Evolutionary conservation across 1,284 basidiomycete species (phyloP).

Genomic region (Ustilago lituana): DNA sequence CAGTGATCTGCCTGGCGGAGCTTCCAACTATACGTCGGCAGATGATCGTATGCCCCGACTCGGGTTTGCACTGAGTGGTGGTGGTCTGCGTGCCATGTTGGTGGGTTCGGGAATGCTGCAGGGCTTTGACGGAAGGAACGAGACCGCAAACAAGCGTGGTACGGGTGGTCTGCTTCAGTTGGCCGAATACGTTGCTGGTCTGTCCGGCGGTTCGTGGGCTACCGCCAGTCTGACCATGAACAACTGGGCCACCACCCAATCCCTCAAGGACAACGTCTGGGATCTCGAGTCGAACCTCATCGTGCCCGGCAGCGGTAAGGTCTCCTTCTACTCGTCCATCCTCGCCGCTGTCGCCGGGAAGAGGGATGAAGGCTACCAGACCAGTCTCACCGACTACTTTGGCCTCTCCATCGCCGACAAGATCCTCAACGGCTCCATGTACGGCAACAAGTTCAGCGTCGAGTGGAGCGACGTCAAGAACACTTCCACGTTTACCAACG

Average conservation of each 20-base stretch:
- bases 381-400: slow-evolving; percentile 63
- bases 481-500: slow-evolving; percentile 49
- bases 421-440: slow-evolving; percentile 55
- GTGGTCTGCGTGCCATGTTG: slow-evolving; percentile 70
- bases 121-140: slow-evolving; percentile 61
- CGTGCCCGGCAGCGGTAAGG: slow-evolving; percentile 67
- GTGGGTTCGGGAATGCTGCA: slow-evolving; percentile 55
- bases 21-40: slow-evolving; percentile 49
- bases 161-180: slow-evolving; percentile 64
- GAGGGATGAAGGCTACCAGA: slow-evolving; percentile 42
- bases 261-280: slow-evolving; percentile 63
- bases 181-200: slow-evolving; percentile 62
- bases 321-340: slow-evolving; percentile 68
- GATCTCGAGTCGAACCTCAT: slow-evolving; percentile 70
- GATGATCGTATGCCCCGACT: slow-evolving; percentile 63
- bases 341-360: slow-evolving; percentile 56
- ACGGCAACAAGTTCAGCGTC: slow-evolving; percentile 55
- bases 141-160: slow-evolving; percentile 57
- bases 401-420: slow-evolving; percentile 61
- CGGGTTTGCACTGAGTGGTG: slow-evolving; percentile 69
- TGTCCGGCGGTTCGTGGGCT: slow-evolving; percentile 65
- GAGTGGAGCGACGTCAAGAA: slow-evolving; percentile 59
- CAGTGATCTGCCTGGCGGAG: slow-evolving; percentile 49
- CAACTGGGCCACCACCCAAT: slow-evolving; percentile 60
- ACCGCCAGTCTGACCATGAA: slow-evolving; percentile 57